Percentiles rank a stretch among this genome's conserved stretches.
phyloP scores from a whole-genome alignment of 2,329 filamentous ascomycete genomes.

The Colletotrichum sojae region DNA sequence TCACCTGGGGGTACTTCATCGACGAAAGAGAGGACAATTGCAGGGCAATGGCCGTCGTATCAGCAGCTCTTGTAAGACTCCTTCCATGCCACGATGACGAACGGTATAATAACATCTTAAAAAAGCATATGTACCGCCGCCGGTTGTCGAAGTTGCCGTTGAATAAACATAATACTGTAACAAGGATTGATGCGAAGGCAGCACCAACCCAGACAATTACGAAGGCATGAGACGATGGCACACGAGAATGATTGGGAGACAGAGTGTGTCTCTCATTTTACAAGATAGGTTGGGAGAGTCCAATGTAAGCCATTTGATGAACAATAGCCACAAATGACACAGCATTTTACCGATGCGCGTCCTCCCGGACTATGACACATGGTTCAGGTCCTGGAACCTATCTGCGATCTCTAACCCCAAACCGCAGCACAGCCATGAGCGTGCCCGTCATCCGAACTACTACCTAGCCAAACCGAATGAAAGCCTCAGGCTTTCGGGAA shows the following conservation, averaged over 20 bases:
- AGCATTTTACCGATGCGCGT: too few relatives aligned
- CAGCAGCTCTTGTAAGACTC: conserved; percentile 17
- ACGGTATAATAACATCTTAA: too few relatives aligned
- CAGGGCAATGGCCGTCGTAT: conserved; percentile 17
- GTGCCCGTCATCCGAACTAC: too few relatives aligned
- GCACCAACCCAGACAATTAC: conserved; percentile 2
- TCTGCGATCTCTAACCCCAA: too few relatives aligned
- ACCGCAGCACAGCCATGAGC: too few relatives aligned
- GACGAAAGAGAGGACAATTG: background rate
- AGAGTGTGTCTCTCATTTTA: background rate
- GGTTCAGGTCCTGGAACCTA: too few relatives aligned
- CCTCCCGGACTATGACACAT: too few relatives aligned
- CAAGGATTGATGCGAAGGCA: conserved; percentile 6
- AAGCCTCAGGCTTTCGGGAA: too few relatives aligned
- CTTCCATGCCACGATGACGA: background rate
- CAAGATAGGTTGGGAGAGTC: background rate
- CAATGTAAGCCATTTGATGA: too few relatives aligned
- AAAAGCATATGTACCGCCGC: conserved; percentile 15
- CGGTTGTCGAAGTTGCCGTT: background rate
- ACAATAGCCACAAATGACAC: too few relatives aligned
- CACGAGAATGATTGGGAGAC: background rate
- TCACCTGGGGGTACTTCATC: conserved; percentile 21
- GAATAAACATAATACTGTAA: background rate
- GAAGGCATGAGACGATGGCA: background rate
- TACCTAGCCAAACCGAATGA: too few relatives aligned